Base-by-base conservation (phyloP, 2,329 filamentous ascomycete genomes). In the Paecilomyces sp. region DNA sequence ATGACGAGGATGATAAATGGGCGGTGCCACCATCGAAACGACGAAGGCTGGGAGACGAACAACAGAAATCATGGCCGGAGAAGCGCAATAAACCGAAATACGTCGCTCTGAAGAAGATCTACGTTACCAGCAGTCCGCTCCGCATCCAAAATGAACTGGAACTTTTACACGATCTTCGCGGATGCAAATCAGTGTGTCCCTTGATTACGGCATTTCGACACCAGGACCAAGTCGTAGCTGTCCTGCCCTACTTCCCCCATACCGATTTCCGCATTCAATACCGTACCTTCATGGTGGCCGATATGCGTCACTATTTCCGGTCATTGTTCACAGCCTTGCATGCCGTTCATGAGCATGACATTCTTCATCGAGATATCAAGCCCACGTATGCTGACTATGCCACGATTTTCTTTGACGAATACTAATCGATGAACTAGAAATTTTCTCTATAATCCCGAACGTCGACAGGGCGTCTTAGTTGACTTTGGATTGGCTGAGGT, bases 21-120 rank as follows among this genome's bases (percentile, higher is more conserved):
- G 80, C 81, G 22, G 84, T 86, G n/a, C 88, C 87, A n/a, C 85
- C 87, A 0, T 71, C 85, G 11, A 88, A 85, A 70, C 81, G 73
- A 65, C 75, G 74, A 60, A 80, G 76, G 67, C 75, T 68, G 55
- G 79, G 79, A 51, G 70, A 76, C 55, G 74, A 71, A 22, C 72
- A 73, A 57, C 54, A 61, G 25, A 62, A 66, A 56, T 68, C 69
- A 47, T 67, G 72, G 57, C 65, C 71, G 22, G 70, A 67, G 24
- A 74, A 73, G 50, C 78, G 77, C 58, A 79, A 77, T 56, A 82
- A 79, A 65, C 81, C 88, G 25, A 90, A 89, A 71, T 97, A 88
- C 70, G 95, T 99, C 63, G 94, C 95, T 22, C 90, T 99, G 75
- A 99, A 99, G 79, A 99, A 99, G 79, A 99, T 99, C 67, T 99